Evolutionary conservation across 2,329 filamentous ascomycete species (phyloP).

Genomic region (Claviceps fusiformis): DNA sequence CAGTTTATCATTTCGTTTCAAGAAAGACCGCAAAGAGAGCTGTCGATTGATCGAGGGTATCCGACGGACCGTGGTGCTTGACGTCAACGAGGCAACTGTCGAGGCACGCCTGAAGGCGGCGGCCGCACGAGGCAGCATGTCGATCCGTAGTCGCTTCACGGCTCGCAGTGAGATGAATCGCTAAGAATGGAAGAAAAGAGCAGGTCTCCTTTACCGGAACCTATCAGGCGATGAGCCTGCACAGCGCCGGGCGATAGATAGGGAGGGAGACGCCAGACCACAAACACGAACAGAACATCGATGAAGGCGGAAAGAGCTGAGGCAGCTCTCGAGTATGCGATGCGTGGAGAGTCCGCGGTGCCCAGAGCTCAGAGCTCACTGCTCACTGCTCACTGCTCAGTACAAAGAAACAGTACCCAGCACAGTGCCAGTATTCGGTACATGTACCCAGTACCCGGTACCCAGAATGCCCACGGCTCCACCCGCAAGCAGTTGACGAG

Average conservation of each 20-base stretch:
- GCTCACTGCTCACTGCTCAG: too few relatives aligned
- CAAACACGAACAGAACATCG: not conserved
- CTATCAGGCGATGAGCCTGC: not conserved
- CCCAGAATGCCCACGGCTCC: too few relatives aligned
- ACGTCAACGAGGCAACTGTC: constrained; percentile 9
- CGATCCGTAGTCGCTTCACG: constrained; percentile 2
- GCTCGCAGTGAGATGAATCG: not conserved
- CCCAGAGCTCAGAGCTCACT: too few relatives aligned
- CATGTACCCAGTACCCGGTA: too few relatives aligned
- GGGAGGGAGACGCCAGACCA: not conserved
- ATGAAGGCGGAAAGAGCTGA: not conserved
- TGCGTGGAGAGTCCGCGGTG: too few relatives aligned
- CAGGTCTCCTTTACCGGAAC: not conserved
- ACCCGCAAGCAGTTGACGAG: too few relatives aligned
- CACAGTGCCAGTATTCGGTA: too few relatives aligned
- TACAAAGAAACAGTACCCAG: too few relatives aligned
- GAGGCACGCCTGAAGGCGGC: constrained; percentile 11
- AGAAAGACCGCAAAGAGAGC: constrained; percentile 23
- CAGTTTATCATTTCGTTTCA: constrained; percentile 10
- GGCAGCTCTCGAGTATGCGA: too few relatives aligned
- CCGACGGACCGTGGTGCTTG: constrained; percentile 9
- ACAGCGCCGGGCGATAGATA: not conserved
- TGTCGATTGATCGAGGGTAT: constrained; percentile 8
- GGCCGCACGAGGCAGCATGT: constrained; percentile 12
- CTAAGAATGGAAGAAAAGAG: not conserved